phyloP scores from a whole-genome alignment of 2,329 filamentous ascomycete genomes.

The Hypoxylon sp. region DNA sequence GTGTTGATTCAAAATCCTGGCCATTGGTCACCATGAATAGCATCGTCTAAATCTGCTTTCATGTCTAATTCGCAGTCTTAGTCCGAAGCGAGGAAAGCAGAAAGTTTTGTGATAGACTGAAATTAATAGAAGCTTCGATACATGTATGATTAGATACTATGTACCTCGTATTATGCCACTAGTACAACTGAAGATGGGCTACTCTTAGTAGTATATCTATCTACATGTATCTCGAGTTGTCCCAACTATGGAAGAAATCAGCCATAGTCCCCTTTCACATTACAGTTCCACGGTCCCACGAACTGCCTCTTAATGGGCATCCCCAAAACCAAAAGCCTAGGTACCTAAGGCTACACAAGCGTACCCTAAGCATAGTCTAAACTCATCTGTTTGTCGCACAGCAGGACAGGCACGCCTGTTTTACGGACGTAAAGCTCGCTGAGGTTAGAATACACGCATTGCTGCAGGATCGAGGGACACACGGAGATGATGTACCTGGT shows the following conservation, averaged over 20 bases:
- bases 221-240: not conserved
- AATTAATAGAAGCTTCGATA: not conserved
- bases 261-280: not conserved
- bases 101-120: not conserved
- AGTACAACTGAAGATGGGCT: not conserved
- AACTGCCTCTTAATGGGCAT: slow-evolving; percentile 21
- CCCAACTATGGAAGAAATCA: not conserved
- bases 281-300: slow-evolving; percentile 25
- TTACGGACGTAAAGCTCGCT: slow-evolving; percentile 54
- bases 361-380: slow-evolving; percentile 33
- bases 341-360: slow-evolving; percentile 25
- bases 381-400: slow-evolving; percentile 46
- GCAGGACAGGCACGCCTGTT: slow-evolving; percentile 47
- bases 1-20: slow-evolving; percentile 32
- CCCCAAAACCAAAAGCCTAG: slow-evolving; percentile 7
- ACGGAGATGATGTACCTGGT: slow-evolving; percentile 55
- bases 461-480: slow-evolving; percentile 56
- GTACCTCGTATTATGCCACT: not conserved
- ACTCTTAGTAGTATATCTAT: not conserved
- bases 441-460: slow-evolving; percentile 52
- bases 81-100: slow-evolving; percentile 11
- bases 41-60: slow-evolving; percentile 18
- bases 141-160: not conserved
- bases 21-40: slow-evolving; percentile 3
- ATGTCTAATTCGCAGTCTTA: slow-evolving; percentile 11